phyloP scores from a whole-genome alignment of 2,329 filamentous ascomycete species.

The Fusarium siculi region DNA sequence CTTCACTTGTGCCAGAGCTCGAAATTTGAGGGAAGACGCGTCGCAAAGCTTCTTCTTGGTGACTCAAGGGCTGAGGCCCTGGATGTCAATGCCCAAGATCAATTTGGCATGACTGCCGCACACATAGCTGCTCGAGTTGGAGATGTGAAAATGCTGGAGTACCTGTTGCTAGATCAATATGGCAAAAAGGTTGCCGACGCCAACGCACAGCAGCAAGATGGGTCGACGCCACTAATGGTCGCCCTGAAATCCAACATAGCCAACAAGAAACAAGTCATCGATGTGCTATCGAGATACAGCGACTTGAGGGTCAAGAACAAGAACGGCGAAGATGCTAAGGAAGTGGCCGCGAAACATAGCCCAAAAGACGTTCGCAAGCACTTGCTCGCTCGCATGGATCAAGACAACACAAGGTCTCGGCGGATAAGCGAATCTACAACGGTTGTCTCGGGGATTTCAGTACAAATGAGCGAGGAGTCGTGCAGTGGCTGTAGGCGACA shows the following conservation, averaged over 20 bases:
- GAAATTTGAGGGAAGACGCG: not conserved
- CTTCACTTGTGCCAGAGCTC: not conserved
- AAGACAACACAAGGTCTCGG: not conserved
- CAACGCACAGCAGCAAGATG: not conserved
- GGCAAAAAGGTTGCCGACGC: not conserved
- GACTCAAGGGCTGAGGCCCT: rapidly evolving
- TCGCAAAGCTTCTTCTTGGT: not conserved
- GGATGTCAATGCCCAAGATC: not conserved
- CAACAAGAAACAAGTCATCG: not conserved
- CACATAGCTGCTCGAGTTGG: not conserved
- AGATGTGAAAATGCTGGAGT: not conserved
- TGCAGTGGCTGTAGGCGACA: not conserved
- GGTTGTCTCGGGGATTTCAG: not conserved
- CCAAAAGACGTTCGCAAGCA: not conserved
- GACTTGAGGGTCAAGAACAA: not conserved
- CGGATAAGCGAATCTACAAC: not conserved
- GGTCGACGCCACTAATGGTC: not conserved
- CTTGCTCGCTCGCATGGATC: not conserved
- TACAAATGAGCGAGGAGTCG: rapidly evolving
- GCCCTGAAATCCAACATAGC: not conserved
- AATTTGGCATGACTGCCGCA: not conserved
- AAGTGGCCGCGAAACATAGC: not conserved
- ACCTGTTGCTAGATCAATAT: not conserved
- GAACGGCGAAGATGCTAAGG: not conserved
- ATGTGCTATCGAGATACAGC: not conserved